phyloP scores from a whole-genome alignment of 202 grass and related monocot genomes.

The Zizania palustris region DNA sequence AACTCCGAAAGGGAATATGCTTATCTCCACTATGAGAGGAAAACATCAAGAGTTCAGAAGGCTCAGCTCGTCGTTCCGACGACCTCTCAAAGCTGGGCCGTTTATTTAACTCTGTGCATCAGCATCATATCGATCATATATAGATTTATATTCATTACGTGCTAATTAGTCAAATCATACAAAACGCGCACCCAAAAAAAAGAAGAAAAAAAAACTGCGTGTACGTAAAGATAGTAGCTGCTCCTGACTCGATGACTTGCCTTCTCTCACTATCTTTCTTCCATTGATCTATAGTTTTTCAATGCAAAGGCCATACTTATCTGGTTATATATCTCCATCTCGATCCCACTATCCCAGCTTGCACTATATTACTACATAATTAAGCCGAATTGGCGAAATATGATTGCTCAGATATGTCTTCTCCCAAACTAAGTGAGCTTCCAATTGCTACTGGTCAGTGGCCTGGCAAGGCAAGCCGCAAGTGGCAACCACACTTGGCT shows the following conservation, averaged over 20 bases:
- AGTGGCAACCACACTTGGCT: too few species aligned
- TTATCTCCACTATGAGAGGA: slow-evolving; percentile 6
- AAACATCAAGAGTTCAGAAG: too few species aligned
- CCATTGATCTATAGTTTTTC: neutral
- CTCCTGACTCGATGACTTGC: slow-evolving; percentile 29
- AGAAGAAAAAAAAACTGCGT: neutral
- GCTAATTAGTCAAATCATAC: neutral
- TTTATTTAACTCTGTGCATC: neutral
- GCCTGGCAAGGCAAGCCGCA: too few species aligned
- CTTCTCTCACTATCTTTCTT: slow-evolving; percentile 22
- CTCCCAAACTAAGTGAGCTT: too few species aligned
- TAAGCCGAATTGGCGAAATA: too few species aligned
- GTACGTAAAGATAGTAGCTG: too few species aligned
- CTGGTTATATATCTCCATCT: neutral
- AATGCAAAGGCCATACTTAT: neutral
- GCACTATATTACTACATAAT: neutral
- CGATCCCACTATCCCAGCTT: neutral
- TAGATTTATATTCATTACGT: neutral
- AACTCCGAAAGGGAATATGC: slow-evolving; percentile 5
- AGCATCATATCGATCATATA: neutral
- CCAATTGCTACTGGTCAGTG: too few species aligned
- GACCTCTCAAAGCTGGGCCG: neutral
- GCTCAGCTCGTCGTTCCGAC: too few species aligned
- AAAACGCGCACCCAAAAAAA: slow-evolving; percentile 5
- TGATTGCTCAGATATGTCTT: too few species aligned